phyloP scores from a whole-genome alignment of 2,329 filamentous ascomycete genomes.

The Thielaviopsis punctulata region DNA sequence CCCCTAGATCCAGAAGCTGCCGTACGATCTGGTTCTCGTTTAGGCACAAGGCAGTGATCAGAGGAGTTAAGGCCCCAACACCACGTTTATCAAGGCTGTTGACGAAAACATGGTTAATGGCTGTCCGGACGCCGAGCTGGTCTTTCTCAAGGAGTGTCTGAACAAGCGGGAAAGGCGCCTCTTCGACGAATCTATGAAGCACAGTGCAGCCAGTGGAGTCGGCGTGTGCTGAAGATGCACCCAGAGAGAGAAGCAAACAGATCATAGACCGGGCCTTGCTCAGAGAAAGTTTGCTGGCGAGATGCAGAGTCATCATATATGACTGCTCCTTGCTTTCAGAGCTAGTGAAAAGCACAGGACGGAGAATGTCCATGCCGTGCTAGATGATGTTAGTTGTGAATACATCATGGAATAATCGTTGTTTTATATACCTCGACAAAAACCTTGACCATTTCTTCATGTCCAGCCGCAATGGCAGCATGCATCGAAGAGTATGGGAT shows the following conservation, averaged over 20 bases:
- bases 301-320: conserved; percentile 51
- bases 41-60: conserved; percentile 40
- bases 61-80: conserved; percentile 25
- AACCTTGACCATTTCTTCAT: conserved; percentile 48
- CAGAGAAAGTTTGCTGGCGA: conserved; percentile 47
- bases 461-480: conserved; percentile 58
- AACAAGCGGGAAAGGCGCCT: conserved; percentile 26
- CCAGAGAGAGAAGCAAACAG: conserved; percentile 46
- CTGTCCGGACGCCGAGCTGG: conserved; percentile 39
- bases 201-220: conserved; percentile 47
- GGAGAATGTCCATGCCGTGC: conserved; percentile 60
- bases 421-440: conserved; percentile 38
- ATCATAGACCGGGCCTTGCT: conserved; percentile 50
- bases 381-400: conserved; percentile 18
- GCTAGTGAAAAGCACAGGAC: conserved; percentile 47
- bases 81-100: conserved; percentile 18
- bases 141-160: conserved; percentile 38
- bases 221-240: conserved; percentile 56
- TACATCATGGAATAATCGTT: not conserved
- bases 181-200: conserved; percentile 33
- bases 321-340: conserved; percentile 29
- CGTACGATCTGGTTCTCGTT: conserved; percentile 35
- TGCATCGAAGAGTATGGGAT: conserved; percentile 57
- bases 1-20: conserved; percentile 47
- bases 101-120: conserved; percentile 47